Evolutionary conservation across 306 rosid genomes (phyloP), one percentile per base, ranked within the genome.

Genomic region (Parietaria judaica): DNA sequence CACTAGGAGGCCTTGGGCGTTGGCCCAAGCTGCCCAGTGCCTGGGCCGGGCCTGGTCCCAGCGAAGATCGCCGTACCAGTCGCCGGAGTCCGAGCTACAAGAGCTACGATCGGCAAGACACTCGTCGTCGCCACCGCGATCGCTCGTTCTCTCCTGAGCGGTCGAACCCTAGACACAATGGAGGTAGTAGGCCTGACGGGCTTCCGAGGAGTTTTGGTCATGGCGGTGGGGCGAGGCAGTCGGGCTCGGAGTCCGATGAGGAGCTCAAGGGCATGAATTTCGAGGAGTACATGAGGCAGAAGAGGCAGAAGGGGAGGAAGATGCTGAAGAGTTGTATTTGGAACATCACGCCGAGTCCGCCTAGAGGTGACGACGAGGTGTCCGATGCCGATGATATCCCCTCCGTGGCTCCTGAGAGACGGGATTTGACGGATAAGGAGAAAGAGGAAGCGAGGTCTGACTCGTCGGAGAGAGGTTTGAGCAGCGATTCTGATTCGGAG

Each of bases 221-320:
- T 4, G 73, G 64, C 0, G 81, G 73, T 34, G 72, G 60, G 3
- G 69, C 70, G 13, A 67, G 63, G 46, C 77, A 66, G 46, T 61
- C 83, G 11, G 90, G 77, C 5, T 67, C 81, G 4, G 73, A 80
- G 16, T 87, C 92, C 10, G 96, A 92, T 12, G 95, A 88, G 72
- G 95, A 92, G 70, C 62, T 88, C 74, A 86, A 79, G 72, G 94
- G 96, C 35, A 66, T 86, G 79, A 74, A 44, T 51, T 79, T 58
- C 63, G 95, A 86, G 80, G 95, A 88, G 52, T 81, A 68, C 56
- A 56, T 94, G 37, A 86, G 95, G 84, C 48, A 82, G 56, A 92
- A 84, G 81, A 81, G 97, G 73, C 96, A 88, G 70, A 86, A 86
- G 79, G 49, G 86, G 83, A 77, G 99, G 85, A 92, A 79, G 74